Evolutionary conservation across 306 rosid species (phyloP).

Genomic region (Prunus padus): DNA sequence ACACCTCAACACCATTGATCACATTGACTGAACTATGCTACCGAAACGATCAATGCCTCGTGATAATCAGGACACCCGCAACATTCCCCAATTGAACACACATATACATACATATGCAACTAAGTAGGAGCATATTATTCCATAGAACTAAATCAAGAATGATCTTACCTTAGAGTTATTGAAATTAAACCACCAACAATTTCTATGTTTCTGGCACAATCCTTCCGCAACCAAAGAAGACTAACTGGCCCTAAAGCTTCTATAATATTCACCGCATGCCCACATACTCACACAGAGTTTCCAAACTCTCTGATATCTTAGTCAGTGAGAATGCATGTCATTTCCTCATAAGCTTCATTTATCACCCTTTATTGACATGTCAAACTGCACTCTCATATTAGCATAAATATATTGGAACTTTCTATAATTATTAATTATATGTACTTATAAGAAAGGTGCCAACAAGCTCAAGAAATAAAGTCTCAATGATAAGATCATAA

Average conservation of each 20-base stretch:
- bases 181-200: neutral
- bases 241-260: neutral
- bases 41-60: neutral
- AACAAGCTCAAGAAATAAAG: neutral
- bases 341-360: neutral
- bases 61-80: neutral
- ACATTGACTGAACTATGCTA: neutral
- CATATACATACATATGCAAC: neutral
- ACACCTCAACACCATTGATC: neutral
- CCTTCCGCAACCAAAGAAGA: neutral
- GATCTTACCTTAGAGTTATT: neutral
- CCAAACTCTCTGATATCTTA: neutral
- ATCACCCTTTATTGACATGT: neutral
- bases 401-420: neutral
- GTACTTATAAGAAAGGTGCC: neutral
- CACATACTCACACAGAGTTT: neutral
- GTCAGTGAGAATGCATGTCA: constrained; percentile 1
- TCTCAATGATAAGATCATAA: neutral
- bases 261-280: neutral
- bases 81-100: neutral
- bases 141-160: too few species aligned
- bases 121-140: neutral
- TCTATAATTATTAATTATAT: neutral
- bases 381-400: neutral
- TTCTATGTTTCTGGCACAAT: neutral